Evolutionary conservation across 352 stramenopile species (phyloP).

Genomic region (Phytophthora cactorum): DNA sequence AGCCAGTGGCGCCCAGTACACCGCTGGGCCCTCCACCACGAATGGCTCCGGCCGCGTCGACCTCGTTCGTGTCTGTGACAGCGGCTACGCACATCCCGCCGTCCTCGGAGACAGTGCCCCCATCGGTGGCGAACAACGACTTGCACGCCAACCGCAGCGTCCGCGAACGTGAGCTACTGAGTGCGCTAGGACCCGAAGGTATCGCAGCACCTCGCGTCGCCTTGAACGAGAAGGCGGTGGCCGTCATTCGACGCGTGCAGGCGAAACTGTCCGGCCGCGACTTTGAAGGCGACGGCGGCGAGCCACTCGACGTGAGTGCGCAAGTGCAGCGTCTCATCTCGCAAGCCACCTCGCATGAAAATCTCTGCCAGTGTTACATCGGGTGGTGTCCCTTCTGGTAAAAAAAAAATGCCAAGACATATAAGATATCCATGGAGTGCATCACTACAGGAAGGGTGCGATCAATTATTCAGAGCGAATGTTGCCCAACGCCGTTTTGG

Average conservation of each 20-base stretch:
- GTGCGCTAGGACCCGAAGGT: constrained; percentile 81
- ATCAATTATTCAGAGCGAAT: no score
- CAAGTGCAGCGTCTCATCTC: constrained; percentile 97
- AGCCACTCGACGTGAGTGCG: constrained; percentile 77
- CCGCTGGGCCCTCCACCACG: constrained; percentile 30
- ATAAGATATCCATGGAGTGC: not conserved
- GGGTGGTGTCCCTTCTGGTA: constrained; percentile 97
- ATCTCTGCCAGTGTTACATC: constrained; percentile 99
- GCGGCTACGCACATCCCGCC: constrained; percentile 35
- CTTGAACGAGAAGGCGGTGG: constrained; percentile 96
- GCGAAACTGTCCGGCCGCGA: constrained; percentile 99
- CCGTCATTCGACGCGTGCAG: constrained; percentile 98
- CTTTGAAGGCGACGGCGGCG: constrained; percentile 86
- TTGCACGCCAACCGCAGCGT: constrained; percentile 80
- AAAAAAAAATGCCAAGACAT: not conserved
- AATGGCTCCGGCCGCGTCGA: constrained; percentile 27
- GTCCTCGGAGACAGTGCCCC: constrained; percentile 50
- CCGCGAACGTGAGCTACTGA: constrained; percentile 82
- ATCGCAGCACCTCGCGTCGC: constrained; percentile 81
- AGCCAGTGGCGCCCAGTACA: constrained; percentile 20
- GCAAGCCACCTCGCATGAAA: constrained; percentile 98
- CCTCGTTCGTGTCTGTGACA: constrained; percentile 54
- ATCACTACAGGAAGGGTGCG: not conserved
- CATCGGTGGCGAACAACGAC: constrained; percentile 46
- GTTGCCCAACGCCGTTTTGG: not conserved